Evolutionary conservation across 805 yeast genomes (phyloP), one percentile per base, ranked within the genome.

Genomic region (Ogataea wickerhamii): DNA sequence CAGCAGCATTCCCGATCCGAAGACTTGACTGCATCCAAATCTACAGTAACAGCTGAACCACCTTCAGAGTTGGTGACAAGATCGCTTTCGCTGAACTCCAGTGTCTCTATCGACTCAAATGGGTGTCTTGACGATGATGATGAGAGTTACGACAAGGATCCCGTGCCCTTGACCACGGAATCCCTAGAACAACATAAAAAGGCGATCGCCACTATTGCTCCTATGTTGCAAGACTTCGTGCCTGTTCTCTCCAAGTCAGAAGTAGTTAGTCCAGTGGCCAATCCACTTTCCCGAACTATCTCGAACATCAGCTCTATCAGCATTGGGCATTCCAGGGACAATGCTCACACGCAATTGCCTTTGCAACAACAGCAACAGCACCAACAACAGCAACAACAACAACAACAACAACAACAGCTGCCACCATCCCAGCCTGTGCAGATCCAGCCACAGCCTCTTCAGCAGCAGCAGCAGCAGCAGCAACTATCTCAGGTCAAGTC

Each of bases 121-220:
- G 29, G 40, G 6, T 38, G 36, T 14, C 18, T 33, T 7, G 45
- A 44, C 8, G 48, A 46, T 14, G 55, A 45, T 16, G 52, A 48
- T n/a, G 60, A 55, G 34, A 35, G 36, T 18, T 38, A 47, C 18
- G 57, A 56, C 11, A 40, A 34, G 4, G 51, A 43, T 17, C 54
- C 58, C 2, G 44, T 47, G 21, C 63, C 64, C 4, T 37, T 63
- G 8, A 60, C 65, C 7, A 42, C 55, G 17, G 63, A 60, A 23
- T 50, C 66, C 1, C 36, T 62, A 20, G 62, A 53, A 16, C 58
- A 56, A 27, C 67, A 62, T 22, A 70, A 69, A 50, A 76, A 69
- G 45, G 91, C 91, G 10, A 80, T 83, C 68, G 89, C 86, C 8
- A 74, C 87, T 0, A 77, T 84, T 30, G 91, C 91, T 1, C 93